Evolutionary conservation across 257 asterid genomes (phyloP), one percentile per base, ranked within the genome.

Genomic region (Rubia yunnanensis): DNA sequence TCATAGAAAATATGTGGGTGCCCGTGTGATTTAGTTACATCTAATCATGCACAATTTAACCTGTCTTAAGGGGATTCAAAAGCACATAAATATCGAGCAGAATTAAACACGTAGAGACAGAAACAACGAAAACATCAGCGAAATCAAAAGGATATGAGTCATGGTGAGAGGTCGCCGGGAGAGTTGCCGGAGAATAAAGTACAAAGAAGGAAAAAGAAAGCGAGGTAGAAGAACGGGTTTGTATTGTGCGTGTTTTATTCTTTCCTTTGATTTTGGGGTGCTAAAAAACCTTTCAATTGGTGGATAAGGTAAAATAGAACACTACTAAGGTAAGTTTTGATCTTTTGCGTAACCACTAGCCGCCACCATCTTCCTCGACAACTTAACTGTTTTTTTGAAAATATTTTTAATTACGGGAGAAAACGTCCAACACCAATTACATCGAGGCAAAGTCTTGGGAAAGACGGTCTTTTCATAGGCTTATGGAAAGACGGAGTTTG

Each of bases 91-190:
- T 60, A n/a, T 30, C 9, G n/a, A 28, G 17, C 24, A n/a, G 26
- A 58, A 7, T 7, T 0, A 4, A 15, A 57, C 10, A 28, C 2
- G 13, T 15, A 11, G 18, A 17, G 7, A 31, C 27, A 58, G 0
- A 24, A 44, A 24, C 1, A 28, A 7, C 7, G 46, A 18, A 31
- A 31, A 31, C 1, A 15, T 14, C 23, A 5, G 32, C 31, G 15
- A 0, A 35, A 72, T 20, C 15, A 7, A 15, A 63, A 79, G 83
- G 91, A 84, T 84, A 84, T 82, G 85, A 71, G 91, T 82, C 91
- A 82, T 84, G 70, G 76, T 68, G 74, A 64, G 60, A 66, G 57
- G 59, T 20, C 52, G 78, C 5, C 17, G 72, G 55, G 59, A 20
- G 27, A 39, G 70, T 52, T 54, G 73, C 70, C 76, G 76, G 65